These are phyloP conservation scores for Tetradesmus lagerheimii DNA, from an alignment of 139 green algal genomes.

Conservation along the genomic window DNA sequence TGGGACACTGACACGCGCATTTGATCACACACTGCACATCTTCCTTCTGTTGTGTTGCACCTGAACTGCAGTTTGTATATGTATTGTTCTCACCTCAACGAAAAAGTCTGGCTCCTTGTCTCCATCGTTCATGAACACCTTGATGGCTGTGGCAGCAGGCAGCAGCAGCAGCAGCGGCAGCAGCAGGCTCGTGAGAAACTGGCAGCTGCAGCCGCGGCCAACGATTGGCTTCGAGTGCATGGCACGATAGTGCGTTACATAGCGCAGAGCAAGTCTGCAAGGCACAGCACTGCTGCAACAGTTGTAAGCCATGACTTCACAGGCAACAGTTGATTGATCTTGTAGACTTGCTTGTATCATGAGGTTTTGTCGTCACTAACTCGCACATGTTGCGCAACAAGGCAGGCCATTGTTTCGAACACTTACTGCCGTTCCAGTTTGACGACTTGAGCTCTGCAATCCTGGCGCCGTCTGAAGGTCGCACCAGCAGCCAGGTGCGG, in stretches of 20 bases:
- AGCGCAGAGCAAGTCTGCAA: too few relatives aligned
- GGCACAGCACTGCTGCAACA: too few relatives aligned
- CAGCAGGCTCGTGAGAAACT: background rate
- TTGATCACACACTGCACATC: too few relatives aligned
- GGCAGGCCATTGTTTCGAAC: background rate
- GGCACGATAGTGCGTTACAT: too few relatives aligned
- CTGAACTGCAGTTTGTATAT: too few relatives aligned
- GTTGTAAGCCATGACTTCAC: background rate
- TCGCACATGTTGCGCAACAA: too few relatives aligned
- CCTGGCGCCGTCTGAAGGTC: background rate
- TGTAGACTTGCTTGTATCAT: too few relatives aligned
- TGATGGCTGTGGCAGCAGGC: constrained; percentile 13
- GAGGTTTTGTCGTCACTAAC: too few relatives aligned
- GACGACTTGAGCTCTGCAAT: background rate
- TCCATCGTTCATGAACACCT: constrained; percentile 30
- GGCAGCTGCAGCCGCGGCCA: background rate
- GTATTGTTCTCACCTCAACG: background rate
- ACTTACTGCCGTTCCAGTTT: background rate
- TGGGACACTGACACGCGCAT: too few relatives aligned
- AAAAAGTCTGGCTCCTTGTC: constrained; percentile 24
- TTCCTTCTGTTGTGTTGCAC: too few relatives aligned
- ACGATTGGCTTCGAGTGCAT: too few relatives aligned
- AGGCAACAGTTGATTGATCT: background rate
- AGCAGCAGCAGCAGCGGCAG: too few relatives aligned
- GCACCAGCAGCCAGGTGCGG: background rate